These are phyloP conservation scores for Arthrobotrys megalospora DNA, from an alignment of 2,329 filamentous ascomycete genomes.

Conservation along the genomic window DNA sequence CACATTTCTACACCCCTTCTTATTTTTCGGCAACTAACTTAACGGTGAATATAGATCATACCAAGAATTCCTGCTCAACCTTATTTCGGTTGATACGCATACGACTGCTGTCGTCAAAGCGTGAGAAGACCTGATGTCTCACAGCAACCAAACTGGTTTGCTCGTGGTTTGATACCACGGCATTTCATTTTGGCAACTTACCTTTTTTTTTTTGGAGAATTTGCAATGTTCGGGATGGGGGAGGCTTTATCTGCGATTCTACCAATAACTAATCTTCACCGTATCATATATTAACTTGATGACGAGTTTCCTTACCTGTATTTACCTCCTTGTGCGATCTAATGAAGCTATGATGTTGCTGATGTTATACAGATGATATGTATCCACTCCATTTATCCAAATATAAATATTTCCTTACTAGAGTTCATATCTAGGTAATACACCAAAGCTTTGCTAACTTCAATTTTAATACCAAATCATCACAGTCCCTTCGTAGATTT, in stretches of 20 bases:
- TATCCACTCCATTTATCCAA: constrained; percentile 6
- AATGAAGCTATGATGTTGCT: constrained; percentile 28
- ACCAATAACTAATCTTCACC: constrained; percentile 44
- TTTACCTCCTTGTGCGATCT: constrained; percentile 6
- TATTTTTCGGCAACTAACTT: constrained; percentile 11
- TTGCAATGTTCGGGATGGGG: not conserved
- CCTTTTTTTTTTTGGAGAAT: constrained; percentile 9
- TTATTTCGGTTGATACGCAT: constrained; percentile 58
- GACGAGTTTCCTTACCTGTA: constrained; percentile 50
- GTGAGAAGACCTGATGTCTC: not conserved
- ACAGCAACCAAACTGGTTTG: not conserved
- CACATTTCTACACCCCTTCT: not conserved
- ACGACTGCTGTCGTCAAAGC: constrained; percentile 54
- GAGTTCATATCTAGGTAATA: not conserved
- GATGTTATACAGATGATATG: not conserved
- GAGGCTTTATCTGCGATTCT: constrained; percentile 7
- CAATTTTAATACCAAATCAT: not conserved
- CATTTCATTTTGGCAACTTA: not conserved
- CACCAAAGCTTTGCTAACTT: not conserved
- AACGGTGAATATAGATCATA: constrained; percentile 22
- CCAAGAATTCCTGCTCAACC: constrained; percentile 54
- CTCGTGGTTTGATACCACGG: constrained; percentile 22
- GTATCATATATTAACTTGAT: constrained; percentile 48
- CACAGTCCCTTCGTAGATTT: not conserved
- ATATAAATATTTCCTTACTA: constrained; percentile 12